Conservation (phyloP, 192 early-diverging fungal species). For the Umbelopsis ramanniana region DNA sequence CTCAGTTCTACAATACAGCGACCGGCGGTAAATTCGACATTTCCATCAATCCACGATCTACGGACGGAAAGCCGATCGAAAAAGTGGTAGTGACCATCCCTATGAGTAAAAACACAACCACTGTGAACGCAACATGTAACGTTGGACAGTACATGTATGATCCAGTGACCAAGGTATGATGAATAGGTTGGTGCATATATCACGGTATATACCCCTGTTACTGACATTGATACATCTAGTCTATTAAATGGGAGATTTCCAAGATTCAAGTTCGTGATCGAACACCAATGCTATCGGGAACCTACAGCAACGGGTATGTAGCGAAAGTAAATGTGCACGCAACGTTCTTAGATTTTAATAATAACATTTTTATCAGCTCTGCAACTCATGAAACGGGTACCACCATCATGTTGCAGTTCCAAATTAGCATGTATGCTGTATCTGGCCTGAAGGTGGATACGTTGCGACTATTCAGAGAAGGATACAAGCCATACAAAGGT, state of each 20-base stretch:
- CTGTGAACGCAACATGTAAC: constrained; percentile 65
- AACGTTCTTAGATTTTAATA: background rate
- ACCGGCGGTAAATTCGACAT: constrained; percentile 73
- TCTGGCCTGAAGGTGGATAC: constrained; percentile 77
- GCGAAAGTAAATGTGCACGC: background rate
- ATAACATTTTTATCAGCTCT: constrained; percentile 36
- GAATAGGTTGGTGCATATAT: background rate
- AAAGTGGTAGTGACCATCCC: constrained; percentile 65
- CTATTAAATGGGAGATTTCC: constrained; percentile 67
- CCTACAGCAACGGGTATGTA: constrained; percentile 49
- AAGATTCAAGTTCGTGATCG: constrained; percentile 62
- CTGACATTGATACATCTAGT: constrained; percentile 35
- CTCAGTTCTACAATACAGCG: constrained; percentile 58
- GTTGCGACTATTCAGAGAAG: constrained; percentile 72
- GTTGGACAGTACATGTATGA: constrained; percentile 73
- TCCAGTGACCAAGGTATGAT: constrained; percentile 60
- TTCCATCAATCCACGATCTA: constrained; percentile 62
- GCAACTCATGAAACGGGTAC: constrained; percentile 50
- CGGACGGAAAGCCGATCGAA: constrained; percentile 71
- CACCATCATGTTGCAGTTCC: constrained; percentile 67
- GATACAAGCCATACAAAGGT: constrained; percentile 79
- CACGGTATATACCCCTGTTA: background rate
- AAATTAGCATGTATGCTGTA: constrained; percentile 70
- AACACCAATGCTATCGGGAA: constrained; percentile 65
- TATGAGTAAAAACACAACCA: constrained; percentile 55